These are phyloP conservation scores for Boletus barrowsii DNA, from an alignment of 768 basidiomycete species.

Conservation along the genomic window DNA sequence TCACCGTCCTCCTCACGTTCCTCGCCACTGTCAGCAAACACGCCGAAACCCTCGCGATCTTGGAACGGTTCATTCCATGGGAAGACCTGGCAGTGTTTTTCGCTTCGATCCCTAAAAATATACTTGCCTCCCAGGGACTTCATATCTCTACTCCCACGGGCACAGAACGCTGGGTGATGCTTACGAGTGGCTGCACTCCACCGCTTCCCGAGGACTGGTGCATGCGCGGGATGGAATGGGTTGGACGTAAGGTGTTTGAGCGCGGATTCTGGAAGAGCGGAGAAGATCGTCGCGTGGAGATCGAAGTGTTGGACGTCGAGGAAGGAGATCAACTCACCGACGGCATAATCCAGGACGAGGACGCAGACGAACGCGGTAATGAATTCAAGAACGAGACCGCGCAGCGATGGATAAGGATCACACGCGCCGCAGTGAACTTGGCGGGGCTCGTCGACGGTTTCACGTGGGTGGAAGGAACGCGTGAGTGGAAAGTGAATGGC, in stretches of 20 bases:
- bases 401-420: slow-evolving; percentile 72
- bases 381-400: slow-evolving; percentile 37
- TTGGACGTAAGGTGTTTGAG: slow-evolving; percentile 84
- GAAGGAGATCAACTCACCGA: slow-evolving; percentile 61
- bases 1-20: slow-evolving; percentile 85
- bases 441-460: slow-evolving; percentile 75
- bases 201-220: slow-evolving; percentile 94
- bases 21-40: slow-evolving; percentile 74
- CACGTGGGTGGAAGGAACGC: slow-evolving; percentile 55
- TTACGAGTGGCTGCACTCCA: slow-evolving; percentile 65
- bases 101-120: slow-evolving; percentile 51
- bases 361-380: slow-evolving; percentile 41
- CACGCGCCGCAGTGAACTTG: slow-evolving; percentile 66
- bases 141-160: slow-evolving; percentile 27
- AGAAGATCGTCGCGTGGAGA: slow-evolving; percentile 64
- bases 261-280: slow-evolving; percentile 91
- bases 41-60: slow-evolving; percentile 49
- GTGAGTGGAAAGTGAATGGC: slow-evolving; percentile 64
- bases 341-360: slow-evolving; percentile 80
- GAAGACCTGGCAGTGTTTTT: slow-evolving; percentile 65
- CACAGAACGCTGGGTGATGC: slow-evolving; percentile 60
- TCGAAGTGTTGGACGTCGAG: slow-evolving; percentile 70
- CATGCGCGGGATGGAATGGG: slow-evolving; percentile 95
- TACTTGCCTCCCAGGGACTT: slow-evolving; percentile 48
- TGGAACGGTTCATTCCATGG: slow-evolving; percentile 88